These are phyloP conservation scores for Hondaea fermentalgiana DNA, from an alignment of 108 stramenopile species.

Conservation along the genomic window DNA sequence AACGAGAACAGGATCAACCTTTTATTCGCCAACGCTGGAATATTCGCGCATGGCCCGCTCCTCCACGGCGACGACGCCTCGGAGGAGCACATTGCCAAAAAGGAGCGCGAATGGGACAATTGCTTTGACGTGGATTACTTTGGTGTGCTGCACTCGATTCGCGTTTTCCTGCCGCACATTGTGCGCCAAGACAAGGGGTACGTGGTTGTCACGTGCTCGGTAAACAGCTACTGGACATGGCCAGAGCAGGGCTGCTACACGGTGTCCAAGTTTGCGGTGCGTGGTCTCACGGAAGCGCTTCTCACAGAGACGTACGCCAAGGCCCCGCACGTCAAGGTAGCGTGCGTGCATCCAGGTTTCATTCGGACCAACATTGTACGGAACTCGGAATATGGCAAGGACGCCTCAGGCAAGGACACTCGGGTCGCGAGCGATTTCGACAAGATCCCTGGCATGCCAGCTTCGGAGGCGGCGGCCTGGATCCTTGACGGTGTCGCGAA, in stretches of 20 bases:
- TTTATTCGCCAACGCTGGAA: neutral
- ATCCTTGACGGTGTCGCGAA: neutral
- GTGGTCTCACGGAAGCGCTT: neutral
- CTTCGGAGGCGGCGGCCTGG: neutral
- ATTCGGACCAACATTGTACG: neutral
- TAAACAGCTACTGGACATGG: neutral
- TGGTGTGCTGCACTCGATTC: constrained; percentile 14
- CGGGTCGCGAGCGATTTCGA: neutral
- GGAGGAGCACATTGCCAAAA: neutral
- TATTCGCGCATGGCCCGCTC: neutral
- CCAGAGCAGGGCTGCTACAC: constrained; percentile 14
- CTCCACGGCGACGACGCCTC: neutral
- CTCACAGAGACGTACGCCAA: constrained; percentile 1
- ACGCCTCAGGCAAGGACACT: neutral
- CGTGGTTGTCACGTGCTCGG: neutral
- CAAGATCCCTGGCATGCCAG: neutral
- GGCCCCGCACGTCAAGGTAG: constrained; percentile 5
- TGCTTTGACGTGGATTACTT: constrained; percentile 9
- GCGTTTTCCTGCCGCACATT: constrained; percentile 7
- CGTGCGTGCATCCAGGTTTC: neutral
- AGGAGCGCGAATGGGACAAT: neutral
- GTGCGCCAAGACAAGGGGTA: neutral
- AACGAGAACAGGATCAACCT: neutral
- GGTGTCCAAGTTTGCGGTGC: neutral
- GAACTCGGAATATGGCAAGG: neutral